Evolutionary conservation across 257 asterid genomes (phyloP).

Genomic region (Capsicum baccatum): DNA sequence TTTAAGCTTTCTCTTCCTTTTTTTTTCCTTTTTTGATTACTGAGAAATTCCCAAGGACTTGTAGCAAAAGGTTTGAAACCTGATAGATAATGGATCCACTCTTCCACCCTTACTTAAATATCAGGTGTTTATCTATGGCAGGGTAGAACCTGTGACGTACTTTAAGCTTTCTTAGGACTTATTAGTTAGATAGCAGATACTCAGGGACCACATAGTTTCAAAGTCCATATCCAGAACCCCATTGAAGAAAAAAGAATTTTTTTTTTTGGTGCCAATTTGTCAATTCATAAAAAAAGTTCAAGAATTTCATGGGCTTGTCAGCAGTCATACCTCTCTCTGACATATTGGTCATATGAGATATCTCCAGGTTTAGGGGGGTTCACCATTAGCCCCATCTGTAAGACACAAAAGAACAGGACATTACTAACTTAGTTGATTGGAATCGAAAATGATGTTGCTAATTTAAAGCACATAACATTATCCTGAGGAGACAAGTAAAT

Average conservation of each 20-base stretch:
- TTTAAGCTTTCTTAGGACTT: background rate
- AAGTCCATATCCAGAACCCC: background rate
- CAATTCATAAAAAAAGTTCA: background rate
- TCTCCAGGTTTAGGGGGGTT: conserved; percentile 94
- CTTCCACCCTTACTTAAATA: background rate
- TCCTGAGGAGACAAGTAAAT: background rate
- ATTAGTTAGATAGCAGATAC: background rate
- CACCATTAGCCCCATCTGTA: conserved; percentile 94
- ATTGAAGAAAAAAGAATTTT: background rate
- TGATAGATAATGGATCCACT: background rate
- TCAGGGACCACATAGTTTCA: background rate
- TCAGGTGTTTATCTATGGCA: background rate
- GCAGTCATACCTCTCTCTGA: conserved; percentile 70
- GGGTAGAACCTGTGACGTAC: background rate
- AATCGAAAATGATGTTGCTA: conserved; percentile 14
- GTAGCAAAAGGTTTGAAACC: background rate
- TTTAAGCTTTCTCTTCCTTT: background rate
- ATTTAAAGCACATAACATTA: background rate
- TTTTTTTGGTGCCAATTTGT: background rate
- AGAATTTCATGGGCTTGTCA: background rate
- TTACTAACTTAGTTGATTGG: background rate
- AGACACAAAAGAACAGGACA: conserved; percentile 35
- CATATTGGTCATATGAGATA: conserved; percentile 80
- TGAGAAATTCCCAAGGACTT: background rate
- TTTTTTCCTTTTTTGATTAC: background rate